A percentile compares a stretch with the other conserved stretches of the same genome.
Conservation (phyloP, 495 filamentous ascomycete genomes). For the Aspergillus cristatus region DNA sequence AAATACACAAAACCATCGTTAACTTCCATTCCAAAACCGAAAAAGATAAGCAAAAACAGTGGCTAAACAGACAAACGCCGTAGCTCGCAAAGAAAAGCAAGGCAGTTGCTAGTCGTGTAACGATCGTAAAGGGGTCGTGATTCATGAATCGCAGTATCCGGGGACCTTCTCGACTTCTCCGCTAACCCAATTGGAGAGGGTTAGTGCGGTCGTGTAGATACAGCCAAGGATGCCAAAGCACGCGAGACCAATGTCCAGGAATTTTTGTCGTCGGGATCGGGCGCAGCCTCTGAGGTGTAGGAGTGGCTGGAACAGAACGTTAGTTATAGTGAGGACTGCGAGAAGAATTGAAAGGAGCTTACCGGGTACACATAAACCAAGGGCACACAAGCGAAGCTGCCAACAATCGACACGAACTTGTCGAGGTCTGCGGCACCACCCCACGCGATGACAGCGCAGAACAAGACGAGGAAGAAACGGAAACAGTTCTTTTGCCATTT, state of each 20-base stretch:
- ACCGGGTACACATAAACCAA: constrained; percentile 97
- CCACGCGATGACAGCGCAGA: constrained; percentile 85
- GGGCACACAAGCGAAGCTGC: constrained; percentile 95
- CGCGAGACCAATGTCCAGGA: constrained; percentile 63
- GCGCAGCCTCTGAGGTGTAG: constrained; percentile 79
- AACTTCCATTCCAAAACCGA: too few species aligned
- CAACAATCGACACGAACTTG: constrained; percentile 92
- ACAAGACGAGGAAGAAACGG: constrained; percentile 79
- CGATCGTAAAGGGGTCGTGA: not conserved
- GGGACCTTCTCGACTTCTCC: constrained; percentile 32
- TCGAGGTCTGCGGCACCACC: constrained; percentile 86
- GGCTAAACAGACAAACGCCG: too few species aligned
- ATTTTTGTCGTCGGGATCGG: constrained; percentile 48
- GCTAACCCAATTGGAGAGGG: constrained; percentile 72
- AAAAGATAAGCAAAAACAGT: too few species aligned
- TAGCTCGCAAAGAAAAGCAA: not conserved
- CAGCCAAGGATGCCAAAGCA: constrained; percentile 78
- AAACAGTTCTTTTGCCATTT: constrained; percentile 99
- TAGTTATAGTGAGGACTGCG: not conserved
- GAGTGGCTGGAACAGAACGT: constrained; percentile 52
- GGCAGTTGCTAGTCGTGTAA: constrained; percentile 1
- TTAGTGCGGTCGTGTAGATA: constrained; percentile 80
- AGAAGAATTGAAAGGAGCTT: constrained; percentile 27
- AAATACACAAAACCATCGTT: too few species aligned
- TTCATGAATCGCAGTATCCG: constrained; percentile 48